Evolutionary conservation across 805 yeast genomes (phyloP).

Genomic region (Zygotorulaspora danielsina): DNA sequence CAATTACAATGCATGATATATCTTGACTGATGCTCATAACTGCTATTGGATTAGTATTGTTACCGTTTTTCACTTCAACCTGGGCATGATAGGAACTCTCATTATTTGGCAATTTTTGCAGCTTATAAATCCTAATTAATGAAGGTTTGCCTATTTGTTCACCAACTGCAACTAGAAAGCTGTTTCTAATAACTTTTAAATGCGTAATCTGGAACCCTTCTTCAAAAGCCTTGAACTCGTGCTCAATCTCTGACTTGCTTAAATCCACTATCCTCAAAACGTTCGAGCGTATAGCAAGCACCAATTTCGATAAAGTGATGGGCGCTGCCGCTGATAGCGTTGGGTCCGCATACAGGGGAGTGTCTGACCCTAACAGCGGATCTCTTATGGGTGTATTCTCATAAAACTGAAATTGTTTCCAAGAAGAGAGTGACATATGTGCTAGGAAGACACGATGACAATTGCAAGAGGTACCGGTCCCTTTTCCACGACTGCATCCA

Average conservation of each 20-base stretch:
- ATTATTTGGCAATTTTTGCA: conserved; percentile 44
- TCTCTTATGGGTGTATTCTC: conserved; percentile 80
- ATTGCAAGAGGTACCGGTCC: too few species aligned
- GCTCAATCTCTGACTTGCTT: conserved; percentile 42
- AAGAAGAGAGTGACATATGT: conserved; percentile 35
- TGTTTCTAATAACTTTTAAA: conserved; percentile 44
- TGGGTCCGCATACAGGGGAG: conserved; percentile 76
- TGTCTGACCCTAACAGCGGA: conserved; percentile 60
- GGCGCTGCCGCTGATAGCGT: conserved; percentile 61
- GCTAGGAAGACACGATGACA: not conserved
- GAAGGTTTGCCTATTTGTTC: conserved; percentile 71
- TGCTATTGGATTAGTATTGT: conserved; percentile 68
- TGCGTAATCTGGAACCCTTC: conserved; percentile 59
- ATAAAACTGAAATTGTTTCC: conserved; percentile 86
- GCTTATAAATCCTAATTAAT: conserved; percentile 67
- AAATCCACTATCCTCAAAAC: conserved; percentile 52
- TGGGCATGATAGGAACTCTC: conserved; percentile 50
- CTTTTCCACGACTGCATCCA: too few species aligned
- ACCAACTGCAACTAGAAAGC: conserved; percentile 64
- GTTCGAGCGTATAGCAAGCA: conserved; percentile 53
- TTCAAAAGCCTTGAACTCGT: conserved; percentile 61
- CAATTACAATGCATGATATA: conserved; percentile 28
- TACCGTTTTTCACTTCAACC: conserved; percentile 62
- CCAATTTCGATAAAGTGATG: conserved; percentile 47
- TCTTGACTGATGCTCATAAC: conserved; percentile 26